phyloP scores from a whole-genome alignment of 2,329 filamentous ascomycete species.

The Pseudopyricularia javanii region DNA sequence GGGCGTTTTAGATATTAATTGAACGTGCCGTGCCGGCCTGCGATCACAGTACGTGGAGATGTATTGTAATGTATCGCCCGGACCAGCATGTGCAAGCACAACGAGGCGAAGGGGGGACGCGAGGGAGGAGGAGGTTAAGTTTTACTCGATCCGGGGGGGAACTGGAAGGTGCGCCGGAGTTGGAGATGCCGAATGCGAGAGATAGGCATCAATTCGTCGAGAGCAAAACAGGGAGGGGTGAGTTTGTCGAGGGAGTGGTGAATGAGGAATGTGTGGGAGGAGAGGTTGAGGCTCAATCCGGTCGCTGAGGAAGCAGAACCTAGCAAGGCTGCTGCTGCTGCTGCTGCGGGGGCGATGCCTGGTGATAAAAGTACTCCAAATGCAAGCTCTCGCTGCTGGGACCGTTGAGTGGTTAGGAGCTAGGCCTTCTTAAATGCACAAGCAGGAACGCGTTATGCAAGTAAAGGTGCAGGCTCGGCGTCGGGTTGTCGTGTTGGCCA shows the following conservation, averaged over 20 bases:
- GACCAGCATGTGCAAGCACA: neutral
- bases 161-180: neutral
- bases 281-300: neutral
- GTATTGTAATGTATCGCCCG: neutral
- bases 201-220: neutral
- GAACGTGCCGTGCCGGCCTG: constrained; percentile 4
- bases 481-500: neutral
- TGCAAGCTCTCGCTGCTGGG: neutral
- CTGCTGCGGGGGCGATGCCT: neutral
- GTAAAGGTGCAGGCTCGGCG: neutral
- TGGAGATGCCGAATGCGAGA: neutral
- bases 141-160: neutral
- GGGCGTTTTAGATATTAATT: constrained; percentile 1
- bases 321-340: neutral
- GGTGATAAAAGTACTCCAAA: too few relatives aligned
- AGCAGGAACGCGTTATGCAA: neutral
- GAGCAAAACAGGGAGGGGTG: neutral
- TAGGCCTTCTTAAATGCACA: neutral
- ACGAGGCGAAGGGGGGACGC: neutral
- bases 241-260: neutral
- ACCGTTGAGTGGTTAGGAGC: neutral
- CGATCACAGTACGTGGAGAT: constrained; percentile 3
- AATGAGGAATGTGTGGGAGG: neutral
- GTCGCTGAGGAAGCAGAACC: too few relatives aligned
- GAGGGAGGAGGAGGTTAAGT: neutral